These are phyloP conservation scores for Aspergillus sclerotialis DNA, from an alignment of 2,329 filamentous ascomycete genomes.

Conservation along the genomic window DNA sequence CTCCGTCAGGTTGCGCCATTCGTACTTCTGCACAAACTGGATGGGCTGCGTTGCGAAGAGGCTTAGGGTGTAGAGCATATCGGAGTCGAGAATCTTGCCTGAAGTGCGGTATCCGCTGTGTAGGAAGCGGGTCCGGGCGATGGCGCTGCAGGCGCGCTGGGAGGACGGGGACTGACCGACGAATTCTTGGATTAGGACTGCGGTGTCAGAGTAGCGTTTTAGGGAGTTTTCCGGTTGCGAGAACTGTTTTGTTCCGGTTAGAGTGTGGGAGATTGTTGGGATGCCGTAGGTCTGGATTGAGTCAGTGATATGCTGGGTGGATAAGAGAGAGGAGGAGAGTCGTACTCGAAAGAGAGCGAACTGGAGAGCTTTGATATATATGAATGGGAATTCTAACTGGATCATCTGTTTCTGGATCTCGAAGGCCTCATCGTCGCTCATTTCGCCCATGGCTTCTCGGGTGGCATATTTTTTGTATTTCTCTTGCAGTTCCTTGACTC, in stretches of 20 bases:
- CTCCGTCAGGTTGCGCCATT: constrained; percentile 62
- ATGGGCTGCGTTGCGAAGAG: constrained; percentile 61
- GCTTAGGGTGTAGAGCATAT: constrained; percentile 59
- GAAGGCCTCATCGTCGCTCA: constrained; percentile 50
- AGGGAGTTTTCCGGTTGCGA: constrained; percentile 38
- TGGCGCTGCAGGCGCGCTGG: constrained; percentile 41
- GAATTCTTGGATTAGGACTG: constrained; percentile 44
- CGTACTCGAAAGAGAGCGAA: constrained; percentile 53
- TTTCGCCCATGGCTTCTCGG: constrained; percentile 40
- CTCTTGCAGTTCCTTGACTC: constrained; percentile 31
- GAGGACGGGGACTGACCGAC: constrained; percentile 38
- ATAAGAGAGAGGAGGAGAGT: not conserved
- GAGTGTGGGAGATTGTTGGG: constrained; percentile 45
- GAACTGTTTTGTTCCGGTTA: constrained; percentile 46
- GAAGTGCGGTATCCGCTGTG: constrained; percentile 52
- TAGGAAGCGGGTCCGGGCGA: constrained; percentile 59
- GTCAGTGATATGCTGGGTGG: constrained; percentile 1
- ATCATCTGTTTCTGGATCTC: constrained; percentile 41
- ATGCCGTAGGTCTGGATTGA: constrained; percentile 48
- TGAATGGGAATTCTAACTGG: constrained; percentile 51
- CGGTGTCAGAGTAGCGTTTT: constrained; percentile 50
- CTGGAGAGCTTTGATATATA: constrained; percentile 45
- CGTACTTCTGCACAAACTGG: constrained; percentile 57
- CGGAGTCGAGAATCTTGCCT: constrained; percentile 54
- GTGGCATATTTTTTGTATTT: constrained; percentile 40